These are phyloP conservation scores for Aureobasidium sp. DNA, from an alignment of 2,329 filamentous ascomycete genomes.

Conservation along the genomic window DNA sequence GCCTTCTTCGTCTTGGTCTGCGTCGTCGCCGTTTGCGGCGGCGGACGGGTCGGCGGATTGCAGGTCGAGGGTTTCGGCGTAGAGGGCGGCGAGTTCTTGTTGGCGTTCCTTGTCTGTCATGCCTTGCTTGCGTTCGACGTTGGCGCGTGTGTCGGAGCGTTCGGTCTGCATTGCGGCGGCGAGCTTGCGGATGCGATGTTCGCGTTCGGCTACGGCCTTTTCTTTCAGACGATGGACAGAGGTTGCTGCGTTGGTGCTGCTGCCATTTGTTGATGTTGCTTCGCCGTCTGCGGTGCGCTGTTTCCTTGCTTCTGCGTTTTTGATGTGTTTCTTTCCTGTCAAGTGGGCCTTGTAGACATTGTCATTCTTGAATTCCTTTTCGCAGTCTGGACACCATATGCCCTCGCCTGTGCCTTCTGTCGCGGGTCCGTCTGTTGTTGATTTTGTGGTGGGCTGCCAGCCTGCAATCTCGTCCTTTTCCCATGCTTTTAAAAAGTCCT, in stretches of 20 bases:
- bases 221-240: constrained; percentile 61
- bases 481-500: constrained; percentile 82
- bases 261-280: constrained; percentile 21
- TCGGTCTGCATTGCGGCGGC: constrained; percentile 78
- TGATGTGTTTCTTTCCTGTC: constrained; percentile 85
- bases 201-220: constrained; percentile 80
- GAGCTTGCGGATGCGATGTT: constrained; percentile 74
- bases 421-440: constrained; percentile 29
- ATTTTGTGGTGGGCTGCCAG: constrained; percentile 52
- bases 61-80: constrained; percentile 46
- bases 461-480: constrained; percentile 68
- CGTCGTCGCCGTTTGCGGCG: constrained; percentile 41
- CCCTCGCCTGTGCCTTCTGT: constrained; percentile 58
- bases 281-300: constrained; percentile 26
- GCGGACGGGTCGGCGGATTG: constrained; percentile 32
- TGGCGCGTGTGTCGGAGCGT: constrained; percentile 81
- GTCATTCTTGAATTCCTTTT: constrained; percentile 91
- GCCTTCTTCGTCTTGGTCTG: constrained; percentile 59
- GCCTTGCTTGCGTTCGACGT: constrained; percentile 91
- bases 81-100: constrained; percentile 84
- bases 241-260: constrained; percentile 18
- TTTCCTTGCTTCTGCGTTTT: constrained; percentile 63
- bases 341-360: constrained; percentile 91
- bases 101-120: constrained; percentile 96
- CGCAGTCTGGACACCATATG: constrained; percentile 84